Percentiles rank a stretch among this genome's conserved stretches.
Evolutionary conservation across 495 filamentous ascomycete genomes (phyloP).

Genomic region (Hypoxylon crocopeplum): DNA sequence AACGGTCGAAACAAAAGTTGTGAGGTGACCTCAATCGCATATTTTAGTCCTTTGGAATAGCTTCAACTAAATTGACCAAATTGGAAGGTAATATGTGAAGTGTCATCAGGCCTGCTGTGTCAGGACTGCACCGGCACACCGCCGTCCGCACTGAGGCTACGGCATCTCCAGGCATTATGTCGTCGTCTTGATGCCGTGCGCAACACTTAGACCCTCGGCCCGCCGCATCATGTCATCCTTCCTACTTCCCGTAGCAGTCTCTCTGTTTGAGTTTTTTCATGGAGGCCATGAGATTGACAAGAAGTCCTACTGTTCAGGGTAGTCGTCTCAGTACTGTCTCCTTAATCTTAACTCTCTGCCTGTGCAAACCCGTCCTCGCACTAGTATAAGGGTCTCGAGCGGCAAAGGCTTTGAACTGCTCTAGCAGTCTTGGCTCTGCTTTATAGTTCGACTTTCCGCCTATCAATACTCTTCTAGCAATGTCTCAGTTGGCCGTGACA

Average conservation of each 20-base stretch:
- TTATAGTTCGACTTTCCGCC: slow-evolving; percentile 82
- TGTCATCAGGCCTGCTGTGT: background rate
- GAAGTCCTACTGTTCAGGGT: slow-evolving; percentile 83
- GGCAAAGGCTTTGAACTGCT: slow-evolving; percentile 79
- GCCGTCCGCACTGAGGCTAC: slow-evolving; percentile 14
- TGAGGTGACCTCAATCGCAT: background rate
- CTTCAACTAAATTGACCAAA: slow-evolving; percentile 1
- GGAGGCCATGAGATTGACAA: slow-evolving; percentile 67
- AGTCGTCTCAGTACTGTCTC: slow-evolving; percentile 81
- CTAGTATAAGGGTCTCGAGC: background rate
- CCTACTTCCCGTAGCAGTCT: slow-evolving; percentile 46
- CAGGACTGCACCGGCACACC: slow-evolving; percentile 6
- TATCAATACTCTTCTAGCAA: slow-evolving; percentile 30
- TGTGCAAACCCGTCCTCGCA: slow-evolving; percentile 50
- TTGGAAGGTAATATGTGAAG: background rate
- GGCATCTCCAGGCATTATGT: slow-evolving; percentile 27
- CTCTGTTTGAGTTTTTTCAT: slow-evolving; percentile 63
- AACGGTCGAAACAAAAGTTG: slow-evolving; percentile 16
- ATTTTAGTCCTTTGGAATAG: background rate
- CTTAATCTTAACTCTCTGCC: slow-evolving; percentile 85
- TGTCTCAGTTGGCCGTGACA: slow-evolving; percentile 7
- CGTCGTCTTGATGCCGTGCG: slow-evolving; percentile 44
- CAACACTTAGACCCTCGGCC: slow-evolving; percentile 48
- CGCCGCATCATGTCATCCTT: slow-evolving; percentile 44
- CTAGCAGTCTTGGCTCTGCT: slow-evolving; percentile 76